These are phyloP conservation scores for Tuctoria greenei DNA, from an alignment of 176 grass and related monocot species.

Conservation along the genomic window DNA sequence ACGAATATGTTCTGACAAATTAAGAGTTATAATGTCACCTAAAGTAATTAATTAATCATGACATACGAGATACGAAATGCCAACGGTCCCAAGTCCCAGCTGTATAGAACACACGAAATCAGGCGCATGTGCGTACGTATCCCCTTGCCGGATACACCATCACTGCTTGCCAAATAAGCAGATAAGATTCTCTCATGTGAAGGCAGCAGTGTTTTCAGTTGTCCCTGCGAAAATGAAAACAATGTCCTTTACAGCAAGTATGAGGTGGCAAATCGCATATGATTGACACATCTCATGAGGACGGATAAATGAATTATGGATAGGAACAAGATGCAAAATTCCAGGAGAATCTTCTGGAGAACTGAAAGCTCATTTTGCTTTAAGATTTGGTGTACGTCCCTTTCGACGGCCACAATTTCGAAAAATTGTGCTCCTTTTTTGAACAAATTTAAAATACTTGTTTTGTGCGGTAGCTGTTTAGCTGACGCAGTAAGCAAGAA, in stretches of 20 bases:
- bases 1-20: not conserved
- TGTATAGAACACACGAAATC: slow-evolving; percentile 2
- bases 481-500: not conserved
- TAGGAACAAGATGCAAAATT: slow-evolving; percentile 32
- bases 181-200: slow-evolving; percentile 26
- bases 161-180: slow-evolving; percentile 29
- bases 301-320: not conserved
- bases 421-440: not conserved
- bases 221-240: slow-evolving; percentile 16
- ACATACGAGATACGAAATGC: not conserved
- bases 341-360: slow-evolving; percentile 12
- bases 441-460: not conserved
- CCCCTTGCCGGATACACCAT: not conserved
- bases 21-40: slow-evolving; percentile 6
- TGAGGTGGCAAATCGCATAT: slow-evolving; percentile 40
- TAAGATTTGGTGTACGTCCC: slow-evolving; percentile 17
- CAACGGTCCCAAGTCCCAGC: not conserved
- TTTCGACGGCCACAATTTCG: slow-evolving; percentile 16
- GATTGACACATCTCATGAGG: not conserved
- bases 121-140: slow-evolving; percentile 37
- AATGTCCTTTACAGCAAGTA: not conserved
- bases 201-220: slow-evolving; percentile 21
- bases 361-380: not conserved
- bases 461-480: slow-evolving; percentile 17
- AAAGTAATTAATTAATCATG: not conserved